phyloP scores from a whole-genome alignment of 768 basidiomycete genomes.

The Paxillus rubicundulus region DNA sequence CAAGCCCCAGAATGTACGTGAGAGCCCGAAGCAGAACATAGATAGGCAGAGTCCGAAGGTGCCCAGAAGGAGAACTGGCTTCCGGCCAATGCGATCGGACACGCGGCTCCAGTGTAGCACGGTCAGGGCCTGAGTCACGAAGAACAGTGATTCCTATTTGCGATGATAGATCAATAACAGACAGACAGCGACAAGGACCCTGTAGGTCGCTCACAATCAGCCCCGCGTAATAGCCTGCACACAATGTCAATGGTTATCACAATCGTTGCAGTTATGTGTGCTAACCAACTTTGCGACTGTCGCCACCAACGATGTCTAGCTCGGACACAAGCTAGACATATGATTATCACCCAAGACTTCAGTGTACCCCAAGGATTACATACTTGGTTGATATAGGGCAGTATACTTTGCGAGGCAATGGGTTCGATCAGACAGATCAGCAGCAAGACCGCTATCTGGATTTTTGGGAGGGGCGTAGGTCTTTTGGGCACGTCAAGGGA shows the following conservation, averaged over 20 bases:
- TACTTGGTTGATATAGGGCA: constrained; percentile 46
- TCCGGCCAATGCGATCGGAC: constrained; percentile 69
- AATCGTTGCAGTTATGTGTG: constrained; percentile 33
- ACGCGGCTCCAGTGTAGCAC: constrained; percentile 72
- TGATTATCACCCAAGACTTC: not conserved
- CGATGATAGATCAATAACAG: not conserved
- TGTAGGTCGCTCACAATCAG: constrained; percentile 47
- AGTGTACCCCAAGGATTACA: not conserved
- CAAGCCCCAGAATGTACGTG: constrained; percentile 61
- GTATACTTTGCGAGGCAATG: constrained; percentile 42
- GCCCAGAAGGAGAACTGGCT: constrained; percentile 67
- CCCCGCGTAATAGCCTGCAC: constrained; percentile 70
- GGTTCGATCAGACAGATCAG: constrained; percentile 34
- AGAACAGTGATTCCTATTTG: constrained; percentile 70
- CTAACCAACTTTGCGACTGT: constrained; percentile 35
- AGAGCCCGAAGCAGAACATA: constrained; percentile 71
- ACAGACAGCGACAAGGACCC: not conserved
- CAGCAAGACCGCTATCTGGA: constrained; percentile 38
- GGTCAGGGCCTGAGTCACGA: constrained; percentile 67
- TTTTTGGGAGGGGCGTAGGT: constrained; percentile 35
- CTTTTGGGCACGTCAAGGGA: too few species aligned
- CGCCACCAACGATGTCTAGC: constrained; percentile 25
- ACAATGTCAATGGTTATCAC: not conserved
- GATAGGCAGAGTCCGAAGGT: constrained; percentile 60
- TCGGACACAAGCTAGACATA: constrained; percentile 26